These are phyloP conservation scores for Globisporangium acanthophoron DNA, from an alignment of 352 stramenopile species.

Conservation along the genomic window DNA sequence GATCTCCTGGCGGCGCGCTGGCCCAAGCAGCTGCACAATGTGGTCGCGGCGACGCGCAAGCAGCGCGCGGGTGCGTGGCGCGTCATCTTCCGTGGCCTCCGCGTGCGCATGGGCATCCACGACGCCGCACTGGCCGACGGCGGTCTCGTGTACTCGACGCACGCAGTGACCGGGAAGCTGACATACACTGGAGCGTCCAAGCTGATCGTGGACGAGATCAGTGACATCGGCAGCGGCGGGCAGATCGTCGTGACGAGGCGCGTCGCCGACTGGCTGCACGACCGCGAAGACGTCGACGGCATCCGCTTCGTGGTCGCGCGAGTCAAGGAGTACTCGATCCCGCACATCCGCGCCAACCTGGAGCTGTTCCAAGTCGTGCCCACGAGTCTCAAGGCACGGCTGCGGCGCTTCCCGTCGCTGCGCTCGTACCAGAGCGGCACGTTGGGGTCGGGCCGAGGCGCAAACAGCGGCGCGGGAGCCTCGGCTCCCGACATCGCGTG, in stretches of 20 bases:
- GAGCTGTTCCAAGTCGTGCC: not conserved
- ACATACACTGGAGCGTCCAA: slow-evolving; percentile 65
- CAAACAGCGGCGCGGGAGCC: not conserved
- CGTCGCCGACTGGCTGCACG: slow-evolving; percentile 39
- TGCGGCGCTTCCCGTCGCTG: slow-evolving; percentile 1
- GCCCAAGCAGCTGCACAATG: slow-evolving; percentile 42
- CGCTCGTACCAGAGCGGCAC: not conserved
- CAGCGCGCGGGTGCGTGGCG: slow-evolving; percentile 31
- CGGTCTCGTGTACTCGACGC: slow-evolving; percentile 39
- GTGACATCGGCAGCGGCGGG: slow-evolving; percentile 56
- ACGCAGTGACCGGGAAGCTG: slow-evolving; percentile 60
- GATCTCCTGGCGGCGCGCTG: slow-evolving; percentile 49
- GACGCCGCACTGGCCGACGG: slow-evolving; percentile 47
- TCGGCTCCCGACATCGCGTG: not conserved
- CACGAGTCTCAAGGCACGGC: not conserved
- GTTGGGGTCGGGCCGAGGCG: not conserved
- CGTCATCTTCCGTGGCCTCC: slow-evolving; percentile 52
- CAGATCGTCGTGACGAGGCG: slow-evolving; percentile 64
- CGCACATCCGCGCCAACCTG: slow-evolving; percentile 29
- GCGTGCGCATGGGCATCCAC: slow-evolving; percentile 77
- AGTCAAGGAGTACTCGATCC: slow-evolving; percentile 13
- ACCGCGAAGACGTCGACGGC: slow-evolving; percentile 15
- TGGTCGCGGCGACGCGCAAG: slow-evolving; percentile 50
- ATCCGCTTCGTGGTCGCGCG: not conserved
- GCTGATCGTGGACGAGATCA: slow-evolving; percentile 53